Conservation (phyloP, 345 rosid genomes). For the Eucalyptus polybractea region DNA sequence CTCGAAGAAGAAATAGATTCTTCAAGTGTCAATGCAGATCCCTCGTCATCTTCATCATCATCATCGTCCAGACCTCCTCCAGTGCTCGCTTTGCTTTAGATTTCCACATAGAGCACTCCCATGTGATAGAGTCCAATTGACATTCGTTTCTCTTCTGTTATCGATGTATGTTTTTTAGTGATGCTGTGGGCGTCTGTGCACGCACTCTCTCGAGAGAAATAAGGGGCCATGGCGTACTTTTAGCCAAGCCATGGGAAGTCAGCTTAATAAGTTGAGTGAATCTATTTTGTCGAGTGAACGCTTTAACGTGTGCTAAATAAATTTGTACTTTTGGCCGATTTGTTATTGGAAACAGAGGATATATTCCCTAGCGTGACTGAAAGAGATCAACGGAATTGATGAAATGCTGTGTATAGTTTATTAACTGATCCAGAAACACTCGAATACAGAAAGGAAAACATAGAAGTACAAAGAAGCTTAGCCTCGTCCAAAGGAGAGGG, state of each 20-base stretch:
- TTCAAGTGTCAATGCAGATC: neutral
- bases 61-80: neutral
- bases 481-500: neutral
- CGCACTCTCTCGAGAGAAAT: neutral
- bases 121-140: neutral
- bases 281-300: neutral
- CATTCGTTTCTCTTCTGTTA: neutral
- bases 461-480: neutral
- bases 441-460: neutral
- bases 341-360: neutral
- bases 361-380: neutral
- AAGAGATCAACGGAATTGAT: neutral
- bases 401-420: neutral
- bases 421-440: neutral
- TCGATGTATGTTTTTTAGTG: neutral
- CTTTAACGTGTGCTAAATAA: neutral
- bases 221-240: neutral
- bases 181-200: neutral
- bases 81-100: neutral
- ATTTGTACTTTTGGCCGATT: neutral
- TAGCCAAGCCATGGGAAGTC: neutral
- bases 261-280: neutral
- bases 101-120: neutral
- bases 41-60: neutral
- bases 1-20: slow-evolving; percentile 31